Evolutionary conservation across 768 basidiomycete species (phyloP), one percentile per base, ranked within the genome.

Genomic region (Infundibulicybe gibba): DNA sequence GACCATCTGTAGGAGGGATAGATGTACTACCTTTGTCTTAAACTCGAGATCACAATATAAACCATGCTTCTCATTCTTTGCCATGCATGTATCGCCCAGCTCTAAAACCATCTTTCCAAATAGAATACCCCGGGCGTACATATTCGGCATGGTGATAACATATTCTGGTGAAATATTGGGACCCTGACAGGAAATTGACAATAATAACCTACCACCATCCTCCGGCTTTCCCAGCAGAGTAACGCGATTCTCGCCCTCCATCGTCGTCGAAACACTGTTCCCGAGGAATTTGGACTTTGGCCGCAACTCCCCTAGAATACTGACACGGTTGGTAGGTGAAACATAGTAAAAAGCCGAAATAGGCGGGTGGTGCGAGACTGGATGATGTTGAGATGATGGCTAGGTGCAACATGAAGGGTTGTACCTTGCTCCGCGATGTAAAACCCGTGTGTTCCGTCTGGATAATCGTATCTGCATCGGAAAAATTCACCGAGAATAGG

Each of bases 401-500:
- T 21, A 19, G 14, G 41, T 9, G 42, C 38, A 37, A 14, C 12
- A 2, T 38, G 45, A 38, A 30, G 43, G 41, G 30, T n/a, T 67
- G 45, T 61, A 80, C 91, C 92, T 81, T 98, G 95, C 62, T 98
- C 95, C 19, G 95, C 87, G 52, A 98, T 89, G 66, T 94, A 98
- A 69, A 91, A 97, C 0, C 93, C 97, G 49, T 86, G 84, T 11
- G 91, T 84, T 17, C 90, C 90, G 56, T 97, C 87, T 11, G 82
- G 68, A 64, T 98, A 99, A 64, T 90, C 83, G 63, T 97, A 99
- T 49, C 87, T 75, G 65, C 95, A 98, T 43, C 97, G 83, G 76
- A 97, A 99, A 72, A 97, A 94, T 64, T 99, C 97, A 44, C 97
- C 97, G 9, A 98, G 83, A 14, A 97, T 79, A 35, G 97, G 95